These are phyloP conservation scores for Calonectria hongkongensis DNA, from an alignment of 2,329 filamentous ascomycete species.

Conservation along the genomic window DNA sequence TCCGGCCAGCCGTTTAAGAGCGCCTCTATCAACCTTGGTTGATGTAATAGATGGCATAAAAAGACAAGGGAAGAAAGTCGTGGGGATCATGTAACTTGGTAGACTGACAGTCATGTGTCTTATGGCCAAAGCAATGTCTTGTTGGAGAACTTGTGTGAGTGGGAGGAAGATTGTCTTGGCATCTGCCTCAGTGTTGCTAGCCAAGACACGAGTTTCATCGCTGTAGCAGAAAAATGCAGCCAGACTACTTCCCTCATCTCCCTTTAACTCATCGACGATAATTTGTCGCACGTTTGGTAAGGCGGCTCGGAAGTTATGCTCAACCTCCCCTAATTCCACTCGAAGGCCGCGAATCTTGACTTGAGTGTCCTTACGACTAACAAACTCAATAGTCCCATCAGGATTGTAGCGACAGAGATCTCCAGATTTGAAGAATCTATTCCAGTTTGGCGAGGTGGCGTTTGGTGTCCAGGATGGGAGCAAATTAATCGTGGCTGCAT, in stretches of 20 bases:
- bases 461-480: conserved; percentile 16
- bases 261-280: conserved; percentile 7
- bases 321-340: conserved; percentile 13
- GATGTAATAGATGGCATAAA: conserved; percentile 22
- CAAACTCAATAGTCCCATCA: conserved; percentile 10
- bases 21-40: conserved; percentile 39
- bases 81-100: conserved; percentile 13
- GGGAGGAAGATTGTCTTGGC: background rate
- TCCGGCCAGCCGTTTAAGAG: conserved; percentile 24
- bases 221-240: conserved; percentile 4
- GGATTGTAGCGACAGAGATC: conserved; percentile 19
- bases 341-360: conserved; percentile 74
- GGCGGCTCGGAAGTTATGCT: background rate
- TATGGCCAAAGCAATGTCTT: background rate
- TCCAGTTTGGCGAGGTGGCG: conserved; percentile 10
- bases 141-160: background rate
- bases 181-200: background rate
- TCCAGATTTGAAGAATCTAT: conserved; percentile 13
- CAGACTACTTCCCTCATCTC: background rate
- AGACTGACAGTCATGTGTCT: conserved; percentile 1
- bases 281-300: conserved; percentile 10
- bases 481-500: conserved; percentile 57
- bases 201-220: background rate
- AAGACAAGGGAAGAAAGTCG: background rate
- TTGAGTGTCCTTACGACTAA: conserved; percentile 66